phyloP scores from a whole-genome alignment of 768 basidiomycete species.

The Chalciporus chontae region DNA sequence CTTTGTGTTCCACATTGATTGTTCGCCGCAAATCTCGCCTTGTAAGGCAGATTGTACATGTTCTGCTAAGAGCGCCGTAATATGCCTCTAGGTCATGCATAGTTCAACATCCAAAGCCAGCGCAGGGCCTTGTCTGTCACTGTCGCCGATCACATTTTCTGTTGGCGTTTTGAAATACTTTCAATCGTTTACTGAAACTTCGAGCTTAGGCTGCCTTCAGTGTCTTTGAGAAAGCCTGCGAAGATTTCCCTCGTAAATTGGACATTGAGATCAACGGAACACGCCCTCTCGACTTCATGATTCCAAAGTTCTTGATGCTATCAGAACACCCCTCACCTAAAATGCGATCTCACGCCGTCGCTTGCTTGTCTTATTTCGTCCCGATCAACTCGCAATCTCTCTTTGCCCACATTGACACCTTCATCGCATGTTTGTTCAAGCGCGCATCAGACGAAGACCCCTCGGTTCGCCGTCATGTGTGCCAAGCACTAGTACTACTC shows the following conservation, averaged over 20 bases:
- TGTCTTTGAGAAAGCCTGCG: slow-evolving; percentile 91
- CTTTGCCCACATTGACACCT: slow-evolving; percentile 86
- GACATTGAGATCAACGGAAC: slow-evolving; percentile 91
- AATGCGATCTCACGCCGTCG: slow-evolving; percentile 91
- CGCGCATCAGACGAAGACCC: slow-evolving; percentile 92
- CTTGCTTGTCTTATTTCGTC: slow-evolving; percentile 92
- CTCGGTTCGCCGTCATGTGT: slow-evolving; percentile 93
- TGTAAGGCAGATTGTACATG: slow-evolving; percentile 5
- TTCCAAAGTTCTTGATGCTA: slow-evolving; percentile 89
- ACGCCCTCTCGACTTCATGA: slow-evolving; percentile 93
- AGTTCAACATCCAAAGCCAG: slow-evolving; percentile 2
- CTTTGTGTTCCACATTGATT: slow-evolving; percentile 3
- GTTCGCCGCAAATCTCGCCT: not conserved
- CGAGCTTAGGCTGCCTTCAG: slow-evolving; percentile 78
- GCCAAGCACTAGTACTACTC: slow-evolving; percentile 90
- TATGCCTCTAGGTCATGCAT: slow-evolving; percentile 1
- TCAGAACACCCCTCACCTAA: slow-evolving; percentile 82
- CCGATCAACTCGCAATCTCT: slow-evolving; percentile 85
- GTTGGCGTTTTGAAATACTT: not conserved
- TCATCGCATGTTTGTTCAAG: slow-evolving; percentile 92
- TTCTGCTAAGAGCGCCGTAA: slow-evolving; percentile 6
- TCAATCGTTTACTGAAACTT: slow-evolving; percentile 15
- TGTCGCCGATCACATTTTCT: not conserved
- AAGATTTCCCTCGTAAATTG: slow-evolving; percentile 94
- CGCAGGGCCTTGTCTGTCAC: not conserved